Conservation (phyloP, 257 asterid genomes). For the Dorcoceras hygrometricum region DNA sequence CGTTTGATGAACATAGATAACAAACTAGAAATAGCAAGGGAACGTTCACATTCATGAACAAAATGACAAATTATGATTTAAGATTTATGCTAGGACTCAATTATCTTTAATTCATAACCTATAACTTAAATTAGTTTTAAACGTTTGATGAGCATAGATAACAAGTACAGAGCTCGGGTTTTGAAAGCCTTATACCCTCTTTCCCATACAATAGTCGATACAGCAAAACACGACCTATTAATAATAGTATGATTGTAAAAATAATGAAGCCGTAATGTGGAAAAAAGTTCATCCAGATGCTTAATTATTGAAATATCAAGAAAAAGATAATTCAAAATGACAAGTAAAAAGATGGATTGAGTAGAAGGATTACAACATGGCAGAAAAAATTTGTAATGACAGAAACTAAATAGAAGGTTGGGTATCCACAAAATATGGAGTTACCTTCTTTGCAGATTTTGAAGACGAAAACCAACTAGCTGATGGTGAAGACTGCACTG, state of each 20-base stretch:
- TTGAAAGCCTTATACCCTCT: slow-evolving; percentile 2
- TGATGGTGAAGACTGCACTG: slow-evolving; percentile 64
- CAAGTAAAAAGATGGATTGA: not conserved
- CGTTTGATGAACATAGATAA: not conserved
- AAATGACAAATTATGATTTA: not conserved
- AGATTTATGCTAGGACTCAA: slow-evolving; percentile 11
- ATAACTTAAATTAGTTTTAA: slow-evolving; percentile 7
- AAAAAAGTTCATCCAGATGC: not conserved
- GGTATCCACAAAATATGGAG: slow-evolving; percentile 9
- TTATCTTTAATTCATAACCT: slow-evolving; percentile 13
- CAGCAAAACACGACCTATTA: not conserved
- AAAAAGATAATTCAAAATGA: not conserved
- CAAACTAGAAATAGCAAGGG: not conserved
- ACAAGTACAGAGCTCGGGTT: not conserved
- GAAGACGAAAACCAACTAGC: slow-evolving; percentile 90
- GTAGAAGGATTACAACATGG: not conserved
- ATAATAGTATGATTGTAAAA: not conserved
- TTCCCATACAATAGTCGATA: not conserved
- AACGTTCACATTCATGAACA: not conserved
- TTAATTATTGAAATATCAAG: not conserved
- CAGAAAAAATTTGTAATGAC: not conserved
- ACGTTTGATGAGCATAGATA: not conserved
- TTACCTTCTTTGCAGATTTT: slow-evolving; percentile 86
- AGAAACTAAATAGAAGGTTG: slow-evolving; percentile 17
- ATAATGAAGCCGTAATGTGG: not conserved